These are phyloP conservation scores for Astraeus odoratus DNA, from an alignment of 768 basidiomycete genomes.

Conservation along the genomic window DNA sequence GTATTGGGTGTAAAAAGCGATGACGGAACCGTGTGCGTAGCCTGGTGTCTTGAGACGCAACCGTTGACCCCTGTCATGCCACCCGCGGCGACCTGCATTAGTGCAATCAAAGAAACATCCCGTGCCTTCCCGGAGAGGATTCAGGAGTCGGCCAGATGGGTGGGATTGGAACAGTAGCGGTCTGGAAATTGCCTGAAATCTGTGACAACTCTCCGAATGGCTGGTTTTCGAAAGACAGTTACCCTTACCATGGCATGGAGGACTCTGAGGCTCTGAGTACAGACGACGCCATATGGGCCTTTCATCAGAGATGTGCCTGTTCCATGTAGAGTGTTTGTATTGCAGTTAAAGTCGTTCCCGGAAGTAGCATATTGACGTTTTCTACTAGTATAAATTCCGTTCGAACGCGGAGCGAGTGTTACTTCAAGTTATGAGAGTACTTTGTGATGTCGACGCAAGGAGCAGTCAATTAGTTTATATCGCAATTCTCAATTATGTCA, in stretches of 20 bases:
- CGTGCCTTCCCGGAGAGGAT: conserved; percentile 29
- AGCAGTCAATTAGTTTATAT: too few species aligned
- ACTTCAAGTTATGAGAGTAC: too few species aligned
- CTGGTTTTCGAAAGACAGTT: conserved; percentile 31
- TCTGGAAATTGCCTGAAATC: conserved; percentile 38
- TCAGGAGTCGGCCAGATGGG: conserved; percentile 28
- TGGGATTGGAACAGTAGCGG: conserved; percentile 34
- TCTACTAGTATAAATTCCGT: too few species aligned
- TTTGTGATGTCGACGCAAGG: too few species aligned
- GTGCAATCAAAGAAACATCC: conserved; percentile 25
- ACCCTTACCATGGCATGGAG: conserved; percentile 38
- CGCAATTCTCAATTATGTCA: too few species aligned
- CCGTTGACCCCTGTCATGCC: conserved; percentile 25
- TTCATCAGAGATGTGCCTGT: conserved; percentile 43
- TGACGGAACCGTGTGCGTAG: conserved; percentile 26
- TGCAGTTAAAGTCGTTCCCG: too few species aligned
- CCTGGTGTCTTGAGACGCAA: conserved; percentile 38
- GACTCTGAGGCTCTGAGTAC: conserved; percentile 40
- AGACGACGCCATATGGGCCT: conserved; percentile 34
- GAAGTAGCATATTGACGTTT: too few species aligned
- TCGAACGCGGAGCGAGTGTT: too few species aligned
- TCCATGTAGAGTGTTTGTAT: too few species aligned
- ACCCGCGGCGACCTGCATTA: conserved; percentile 39
- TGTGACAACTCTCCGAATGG: conserved; percentile 18
- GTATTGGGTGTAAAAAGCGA: conserved; percentile 8